Evolutionary conservation across 2,329 filamentous ascomycete species (phyloP), one percentile per base, ranked within the genome.

Genomic region (Epichloe glyceriae): DNA sequence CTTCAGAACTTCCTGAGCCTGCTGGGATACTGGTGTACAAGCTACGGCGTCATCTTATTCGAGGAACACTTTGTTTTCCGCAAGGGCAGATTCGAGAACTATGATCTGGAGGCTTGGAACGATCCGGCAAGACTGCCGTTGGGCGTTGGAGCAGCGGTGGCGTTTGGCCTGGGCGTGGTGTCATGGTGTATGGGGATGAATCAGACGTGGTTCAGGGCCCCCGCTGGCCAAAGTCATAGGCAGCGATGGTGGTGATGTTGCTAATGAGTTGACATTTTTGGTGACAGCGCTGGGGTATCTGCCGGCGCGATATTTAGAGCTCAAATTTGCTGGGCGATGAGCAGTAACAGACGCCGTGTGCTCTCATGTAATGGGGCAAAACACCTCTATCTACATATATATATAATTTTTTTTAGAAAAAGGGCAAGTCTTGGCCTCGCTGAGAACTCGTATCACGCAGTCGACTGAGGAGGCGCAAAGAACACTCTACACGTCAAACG

Each of bases 161-260:
- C 72, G 0, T 74, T 68, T 22, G 37, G 69, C 0, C 54, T 71
- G 20, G 70, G 71, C 20, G 64, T 73, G 49, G 69, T 62, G 5
- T 56, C 73, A 11, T 70, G 79, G 17, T 65, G 79, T 4, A 75
- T 78, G 1, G 73, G 73, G 2, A 80, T 80, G 72, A 68, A 67
- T 3, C 73, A 78, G 60, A 71, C 70, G 2, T 80, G 76, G 76
- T 80, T 73, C 53, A 71, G 69, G 2, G 77, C 76, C 0, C 0
- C 76, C 76, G 1, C 74, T 80, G 56, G 77, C 76, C 1, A 63
- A 67, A 58, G 66, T 54, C 14, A 78, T 78, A 11, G 78, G 78
- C 0, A 76, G 80, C 49, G 73, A 78, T 56, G 79, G 79, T 2
- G 79, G 82, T 50, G 79, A 82, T 63, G 64, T 79, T 59, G 78